Evolutionary conservation across 140 eudicot species (phyloP).

Genomic region (Flaveria floridana): DNA sequence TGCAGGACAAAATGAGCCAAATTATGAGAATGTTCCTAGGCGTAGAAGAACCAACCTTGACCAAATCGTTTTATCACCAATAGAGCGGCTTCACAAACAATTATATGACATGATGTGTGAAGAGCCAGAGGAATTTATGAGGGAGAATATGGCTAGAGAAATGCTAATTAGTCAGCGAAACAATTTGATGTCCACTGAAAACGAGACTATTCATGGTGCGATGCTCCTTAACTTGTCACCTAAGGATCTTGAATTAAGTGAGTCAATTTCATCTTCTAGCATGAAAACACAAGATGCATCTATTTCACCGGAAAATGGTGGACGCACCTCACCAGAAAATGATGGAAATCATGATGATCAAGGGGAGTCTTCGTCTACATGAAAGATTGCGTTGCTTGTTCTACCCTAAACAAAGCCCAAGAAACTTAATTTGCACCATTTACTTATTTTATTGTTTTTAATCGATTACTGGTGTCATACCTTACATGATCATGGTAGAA

Average conservation of each 20-base stretch:
- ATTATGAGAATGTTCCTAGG: slow-evolving; percentile 21
- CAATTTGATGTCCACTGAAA: slow-evolving; percentile 7
- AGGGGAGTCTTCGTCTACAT: slow-evolving; percentile 14
- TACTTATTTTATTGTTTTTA: not conserved
- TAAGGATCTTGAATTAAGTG: not conserved
- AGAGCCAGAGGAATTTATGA: slow-evolving; percentile 2
- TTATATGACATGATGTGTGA: slow-evolving; percentile 17
- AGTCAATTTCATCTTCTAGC: not conserved
- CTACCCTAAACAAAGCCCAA: not conserved
- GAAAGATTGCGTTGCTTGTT: not conserved
- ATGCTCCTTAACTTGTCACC: slow-evolving; percentile 11
- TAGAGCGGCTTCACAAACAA: slow-evolving; percentile 30
- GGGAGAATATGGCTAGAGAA: not conserved
- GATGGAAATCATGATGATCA: slow-evolving; percentile 5
- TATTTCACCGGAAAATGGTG: not conserved
- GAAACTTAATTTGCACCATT: not conserved
- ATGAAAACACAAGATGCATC: not conserved
- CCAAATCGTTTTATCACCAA: slow-evolving; percentile 9
- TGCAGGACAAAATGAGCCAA: slow-evolving; percentile 6
- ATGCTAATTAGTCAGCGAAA: slow-evolving; percentile 17
- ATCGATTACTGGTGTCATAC: not conserved
- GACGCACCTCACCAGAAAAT: not conserved
- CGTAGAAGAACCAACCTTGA: slow-evolving; percentile 23
- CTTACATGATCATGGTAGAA: not conserved
- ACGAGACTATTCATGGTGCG: slow-evolving; percentile 35